phyloP scores from a whole-genome alignment of 371 early-diverging fungal genomes.

The Mucor sp. region DNA sequence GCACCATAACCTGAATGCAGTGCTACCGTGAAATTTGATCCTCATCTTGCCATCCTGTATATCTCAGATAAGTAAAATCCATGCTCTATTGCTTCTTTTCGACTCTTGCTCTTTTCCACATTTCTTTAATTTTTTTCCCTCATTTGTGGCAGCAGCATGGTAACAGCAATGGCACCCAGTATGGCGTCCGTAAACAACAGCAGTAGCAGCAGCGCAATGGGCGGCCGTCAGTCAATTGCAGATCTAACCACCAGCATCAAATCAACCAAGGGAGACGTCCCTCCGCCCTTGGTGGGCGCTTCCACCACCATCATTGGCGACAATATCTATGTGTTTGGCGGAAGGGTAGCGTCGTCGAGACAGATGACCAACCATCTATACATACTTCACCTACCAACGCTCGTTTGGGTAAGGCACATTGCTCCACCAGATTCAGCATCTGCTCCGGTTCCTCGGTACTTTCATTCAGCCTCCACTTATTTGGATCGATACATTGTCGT shows the following conservation, averaged over 20 bases:
- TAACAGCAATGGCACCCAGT: not conserved
- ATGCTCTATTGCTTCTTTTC: not conserved
- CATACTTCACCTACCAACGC: slow-evolving; percentile 62
- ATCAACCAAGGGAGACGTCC: slow-evolving; percentile 72
- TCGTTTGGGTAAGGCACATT: slow-evolving; percentile 63
- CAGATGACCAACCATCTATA: slow-evolving; percentile 77
- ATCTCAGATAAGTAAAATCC: not conserved
- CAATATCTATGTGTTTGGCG: slow-evolving; percentile 76
- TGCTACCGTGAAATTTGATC: not conserved
- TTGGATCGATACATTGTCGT: slow-evolving; percentile 51
- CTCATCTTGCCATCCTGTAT: not conserved
- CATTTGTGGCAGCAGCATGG: not conserved
- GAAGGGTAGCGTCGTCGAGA: slow-evolving; percentile 66
- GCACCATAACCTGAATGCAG: not conserved
- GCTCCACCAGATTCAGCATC: slow-evolving; percentile 43
- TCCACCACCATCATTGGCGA: slow-evolving; percentile 71
- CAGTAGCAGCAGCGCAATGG: not conserved
- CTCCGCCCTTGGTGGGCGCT: slow-evolving; percentile 79
- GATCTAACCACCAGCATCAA: slow-evolving; percentile 22
- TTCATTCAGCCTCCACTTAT: slow-evolving; percentile 75
- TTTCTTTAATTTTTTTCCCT: not conserved
- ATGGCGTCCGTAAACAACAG: not conserved
- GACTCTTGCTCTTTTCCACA: not conserved
- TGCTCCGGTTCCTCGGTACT: slow-evolving; percentile 70
- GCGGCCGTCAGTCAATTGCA: slow-evolving; percentile 18